These are phyloP conservation scores for Xylaria grammica DNA, from an alignment of 495 filamentous ascomycete genomes.

Conservation along the genomic window DNA sequence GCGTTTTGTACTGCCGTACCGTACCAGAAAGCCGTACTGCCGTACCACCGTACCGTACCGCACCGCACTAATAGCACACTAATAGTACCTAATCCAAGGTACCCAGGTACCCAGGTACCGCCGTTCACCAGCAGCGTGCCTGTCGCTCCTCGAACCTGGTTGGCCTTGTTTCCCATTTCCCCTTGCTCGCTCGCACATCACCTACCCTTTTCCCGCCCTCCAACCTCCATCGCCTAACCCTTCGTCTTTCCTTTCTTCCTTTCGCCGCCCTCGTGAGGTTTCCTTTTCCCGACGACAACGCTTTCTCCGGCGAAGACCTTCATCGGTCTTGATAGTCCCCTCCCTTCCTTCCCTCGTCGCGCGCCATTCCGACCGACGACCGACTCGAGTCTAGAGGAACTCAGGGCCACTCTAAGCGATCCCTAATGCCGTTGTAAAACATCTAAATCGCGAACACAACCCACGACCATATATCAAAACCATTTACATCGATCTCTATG, in stretches of 20 bases:
- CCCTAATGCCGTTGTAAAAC: conserved; percentile 25
- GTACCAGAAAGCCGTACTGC: neutral
- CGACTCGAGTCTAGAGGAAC: conserved; percentile 25
- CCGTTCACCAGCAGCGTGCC: neutral
- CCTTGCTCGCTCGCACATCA: conserved; percentile 21
- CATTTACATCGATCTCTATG: conserved; percentile 20
- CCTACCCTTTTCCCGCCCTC: conserved; percentile 25
- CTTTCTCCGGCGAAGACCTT: conserved; percentile 24
- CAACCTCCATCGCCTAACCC: conserved; percentile 18
- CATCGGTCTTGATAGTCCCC: conserved; percentile 24
- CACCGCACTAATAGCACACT: neutral
- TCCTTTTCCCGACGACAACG: conserved; percentile 22
- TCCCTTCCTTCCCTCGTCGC: conserved; percentile 22
- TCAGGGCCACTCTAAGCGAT: conserved; percentile 16
- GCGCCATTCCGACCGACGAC: conserved; percentile 26
- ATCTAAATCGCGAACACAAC: conserved; percentile 18
- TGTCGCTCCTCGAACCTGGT: conserved; percentile 3
- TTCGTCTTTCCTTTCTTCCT: conserved; percentile 25
- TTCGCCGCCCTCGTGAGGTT: conserved; percentile 26
- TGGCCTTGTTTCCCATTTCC: conserved; percentile 15
- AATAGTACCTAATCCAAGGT: neutral
- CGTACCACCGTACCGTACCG: conserved; percentile 12
- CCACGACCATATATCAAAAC: conserved; percentile 15
- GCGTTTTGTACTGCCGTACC: neutral
- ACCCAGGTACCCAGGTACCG: neutral